These are phyloP conservation scores for Fusarium verrucosum DNA, from an alignment of 2,329 filamentous ascomycete species.

Conservation along the genomic window DNA sequence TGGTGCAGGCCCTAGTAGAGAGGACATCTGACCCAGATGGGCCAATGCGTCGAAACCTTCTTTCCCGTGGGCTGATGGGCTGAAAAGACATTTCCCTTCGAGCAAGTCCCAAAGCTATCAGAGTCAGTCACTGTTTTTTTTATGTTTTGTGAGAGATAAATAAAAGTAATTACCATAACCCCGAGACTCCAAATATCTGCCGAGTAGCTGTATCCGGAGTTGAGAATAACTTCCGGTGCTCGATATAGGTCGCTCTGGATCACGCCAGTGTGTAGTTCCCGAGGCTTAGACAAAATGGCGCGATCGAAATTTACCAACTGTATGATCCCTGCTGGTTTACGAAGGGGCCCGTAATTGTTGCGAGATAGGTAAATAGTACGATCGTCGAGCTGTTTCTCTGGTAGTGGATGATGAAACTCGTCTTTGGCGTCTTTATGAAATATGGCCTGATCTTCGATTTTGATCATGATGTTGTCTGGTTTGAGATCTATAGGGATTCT, in stretches of 20 bases:
- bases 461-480: constrained; percentile 37
- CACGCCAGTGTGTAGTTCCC: constrained; percentile 2
- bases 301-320: constrained; percentile 36
- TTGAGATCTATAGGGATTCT: constrained; percentile 19
- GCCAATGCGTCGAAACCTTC: constrained; percentile 9
- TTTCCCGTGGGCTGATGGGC: not conserved
- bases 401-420: constrained; percentile 36
- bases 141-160: rapidly evolving
- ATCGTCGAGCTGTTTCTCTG: constrained; percentile 26
- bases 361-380: constrained; percentile 38
- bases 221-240: constrained; percentile 38
- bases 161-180: constrained; percentile 32
- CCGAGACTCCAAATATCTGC: constrained; percentile 42
- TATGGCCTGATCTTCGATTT: constrained; percentile 25
- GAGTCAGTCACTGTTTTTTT: not conserved
- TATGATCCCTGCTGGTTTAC: constrained; percentile 21
- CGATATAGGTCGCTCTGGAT: constrained; percentile 33
- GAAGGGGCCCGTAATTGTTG: constrained; percentile 35
- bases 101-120: constrained; percentile 22
- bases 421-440: constrained; percentile 30
- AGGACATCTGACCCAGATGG: constrained; percentile 17
- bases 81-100: constrained; percentile 12
- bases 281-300: constrained; percentile 5
- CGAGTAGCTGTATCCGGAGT: constrained; percentile 30
- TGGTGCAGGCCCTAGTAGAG: not conserved